These are phyloP conservation scores for Verticillium isaacii DNA, from an alignment of 2,329 filamentous ascomycete genomes.

Conservation along the genomic window DNA sequence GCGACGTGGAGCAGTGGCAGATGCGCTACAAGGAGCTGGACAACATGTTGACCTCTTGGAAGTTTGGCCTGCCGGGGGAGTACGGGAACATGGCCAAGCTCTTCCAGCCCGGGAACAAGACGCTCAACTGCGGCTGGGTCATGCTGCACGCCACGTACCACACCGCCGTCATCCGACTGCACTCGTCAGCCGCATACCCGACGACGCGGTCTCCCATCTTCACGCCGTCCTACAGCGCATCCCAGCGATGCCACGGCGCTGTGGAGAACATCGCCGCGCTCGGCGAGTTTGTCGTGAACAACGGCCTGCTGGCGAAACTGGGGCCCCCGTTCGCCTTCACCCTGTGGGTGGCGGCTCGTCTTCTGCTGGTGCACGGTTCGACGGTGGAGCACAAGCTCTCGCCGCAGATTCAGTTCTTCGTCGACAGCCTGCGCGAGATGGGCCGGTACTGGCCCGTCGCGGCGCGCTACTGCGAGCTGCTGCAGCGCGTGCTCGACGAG, in stretches of 20 bases:
- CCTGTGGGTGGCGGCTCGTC: constrained; percentile 83
- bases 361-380: constrained; percentile 84
- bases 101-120: constrained; percentile 65
- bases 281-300: constrained; percentile 71
- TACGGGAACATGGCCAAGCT: constrained; percentile 80
- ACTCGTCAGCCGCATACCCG: constrained; percentile 89
- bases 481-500: constrained; percentile 81
- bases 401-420: constrained; percentile 74
- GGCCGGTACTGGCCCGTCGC: constrained; percentile 83
- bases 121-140: constrained; percentile 76
- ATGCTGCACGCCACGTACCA: constrained; percentile 91
- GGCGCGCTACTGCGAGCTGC: constrained; percentile 71
- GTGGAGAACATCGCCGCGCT: constrained; percentile 79
- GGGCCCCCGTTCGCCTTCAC: constrained; percentile 91
- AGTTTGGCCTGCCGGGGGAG: constrained; percentile 74
- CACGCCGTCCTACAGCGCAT: constrained; percentile 80
- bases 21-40: constrained; percentile 81
- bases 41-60: constrained; percentile 74
- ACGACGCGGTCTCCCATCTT: constrained; percentile 86
- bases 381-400: constrained; percentile 82
- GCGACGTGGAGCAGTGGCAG: constrained; percentile 88
- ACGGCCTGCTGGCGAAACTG: constrained; percentile 71
- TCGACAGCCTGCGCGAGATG: constrained; percentile 76
- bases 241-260: constrained; percentile 75
- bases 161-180: constrained; percentile 82